phyloP scores from a whole-genome alignment of 2,329 filamentous ascomycete genomes.

The Sclerotinia minor region DNA sequence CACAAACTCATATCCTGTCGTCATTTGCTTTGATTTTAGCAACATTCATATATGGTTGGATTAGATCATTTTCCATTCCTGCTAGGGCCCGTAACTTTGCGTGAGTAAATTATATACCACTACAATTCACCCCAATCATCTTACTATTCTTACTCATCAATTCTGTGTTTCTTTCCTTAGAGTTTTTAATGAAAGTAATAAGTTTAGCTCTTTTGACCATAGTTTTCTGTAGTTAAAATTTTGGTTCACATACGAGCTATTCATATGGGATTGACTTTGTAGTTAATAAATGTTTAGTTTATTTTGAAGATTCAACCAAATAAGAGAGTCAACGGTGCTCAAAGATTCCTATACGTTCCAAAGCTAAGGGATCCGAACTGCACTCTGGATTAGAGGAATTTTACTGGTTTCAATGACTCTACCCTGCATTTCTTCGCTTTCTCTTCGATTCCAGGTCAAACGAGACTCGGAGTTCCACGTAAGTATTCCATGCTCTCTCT shows the following conservation, averaged over 20 bases:
- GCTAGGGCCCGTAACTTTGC: conserved; percentile 24
- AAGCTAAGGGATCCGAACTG: not conserved
- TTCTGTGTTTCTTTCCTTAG: not conserved
- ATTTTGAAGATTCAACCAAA: no score
- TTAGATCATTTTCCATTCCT: not conserved
- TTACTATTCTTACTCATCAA: not conserved
- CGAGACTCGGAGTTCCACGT: not conserved
- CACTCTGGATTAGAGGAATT: conserved; percentile 31
- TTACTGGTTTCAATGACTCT: conserved; percentile 46
- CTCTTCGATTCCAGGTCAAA: conserved; percentile 42
- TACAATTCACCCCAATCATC: conserved; percentile 4
- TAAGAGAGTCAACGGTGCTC: no score
- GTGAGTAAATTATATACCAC: conserved; percentile 1
- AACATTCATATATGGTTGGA: not conserved
- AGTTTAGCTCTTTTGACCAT: not conserved
- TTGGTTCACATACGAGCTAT: fast-evolving
- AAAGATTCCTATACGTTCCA: no score
- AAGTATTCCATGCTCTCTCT: no score
- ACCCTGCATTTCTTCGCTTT: conserved; percentile 49
- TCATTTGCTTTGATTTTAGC: not conserved
- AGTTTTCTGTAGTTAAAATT: not conserved
- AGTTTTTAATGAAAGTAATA: not conserved
- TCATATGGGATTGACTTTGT: not conserved
- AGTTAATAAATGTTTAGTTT: not conserved
- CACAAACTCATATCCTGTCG: not conserved